Base-by-base conservation (phyloP, 1,284 basidiomycete genomes). In the Sanghuangporus weigelae region DNA sequence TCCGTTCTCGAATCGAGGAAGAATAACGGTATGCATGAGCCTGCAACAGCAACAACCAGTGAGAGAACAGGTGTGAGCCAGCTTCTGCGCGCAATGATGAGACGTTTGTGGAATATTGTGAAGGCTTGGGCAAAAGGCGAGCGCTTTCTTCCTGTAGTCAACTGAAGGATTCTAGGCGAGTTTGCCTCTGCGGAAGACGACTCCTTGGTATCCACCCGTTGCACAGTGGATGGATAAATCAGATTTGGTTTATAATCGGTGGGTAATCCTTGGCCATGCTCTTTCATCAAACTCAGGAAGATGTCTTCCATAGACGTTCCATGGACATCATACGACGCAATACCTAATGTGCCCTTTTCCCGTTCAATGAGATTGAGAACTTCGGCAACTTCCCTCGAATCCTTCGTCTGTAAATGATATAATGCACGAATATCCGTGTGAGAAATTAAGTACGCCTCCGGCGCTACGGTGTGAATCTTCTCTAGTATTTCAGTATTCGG, bases 271-370 rank as follows among this genome's bases (percentile, higher is more conserved):
- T 65, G 66, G 26, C 67, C 73, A 48, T 84, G 76, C 38, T 78
- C 75, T 59, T 79, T 75, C 85, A 90, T 91, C 36, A 93, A 75
- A 53, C 82, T 79, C 7, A 93, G 77, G 76, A 93, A 93, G 48
- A 93, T 88, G 63, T 91, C 88, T 70, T 93, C 91, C 57, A 93
- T 87, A 5, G 89, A 85, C 1, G 90, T 86, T 2, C 86, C 86
- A 21, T 86, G 75, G 7, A 92, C 78, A 57, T 92, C 87, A 69
- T 89, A 91, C 0, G 80, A 81, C 0, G 69, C 67, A 19, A 90
- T 76, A 6, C 71, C 67, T 31, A 79, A 75, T 1, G 68, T 61
- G 2, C 57, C 67, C 63, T 75, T 77, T 23, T 81, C 75, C 1
- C 73, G 66, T 40, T 89, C 84, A 0, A 92, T 72, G 0, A 83